Percentiles rank a stretch among this genome's conserved stretches.
Conservation (phyloP, 2,329 filamentous ascomycete genomes). For the Colletotrichum gloeosporioides region DNA sequence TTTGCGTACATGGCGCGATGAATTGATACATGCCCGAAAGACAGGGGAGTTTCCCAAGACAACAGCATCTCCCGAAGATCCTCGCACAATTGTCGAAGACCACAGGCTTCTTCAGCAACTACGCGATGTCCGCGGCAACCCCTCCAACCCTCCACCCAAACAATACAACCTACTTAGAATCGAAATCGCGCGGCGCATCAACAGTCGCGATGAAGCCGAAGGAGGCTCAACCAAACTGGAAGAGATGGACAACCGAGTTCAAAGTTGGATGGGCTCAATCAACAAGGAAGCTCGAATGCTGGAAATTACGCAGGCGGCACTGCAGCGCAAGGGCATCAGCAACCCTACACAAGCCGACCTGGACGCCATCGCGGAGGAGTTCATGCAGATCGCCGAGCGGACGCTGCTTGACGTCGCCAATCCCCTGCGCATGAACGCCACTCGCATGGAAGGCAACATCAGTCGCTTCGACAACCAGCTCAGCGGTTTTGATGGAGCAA, state of each 20-base stretch:
- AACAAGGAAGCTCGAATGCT: conserved; percentile 11
- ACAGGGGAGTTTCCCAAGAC: not conserved
- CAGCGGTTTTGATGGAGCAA: not conserved
- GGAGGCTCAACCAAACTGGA: conserved; percentile 10
- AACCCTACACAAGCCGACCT: conserved; percentile 17
- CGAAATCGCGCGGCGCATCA: conserved; percentile 38
- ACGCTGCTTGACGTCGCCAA: conserved; percentile 20
- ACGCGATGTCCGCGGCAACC: not conserved
- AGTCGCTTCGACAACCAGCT: not conserved
- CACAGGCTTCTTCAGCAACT: not conserved
- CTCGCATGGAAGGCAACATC: not conserved
- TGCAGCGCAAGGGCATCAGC: conserved; percentile 15
- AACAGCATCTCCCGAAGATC: too few relatives aligned
- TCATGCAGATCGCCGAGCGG: conserved; percentile 19
- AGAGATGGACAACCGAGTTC: conserved; percentile 11
- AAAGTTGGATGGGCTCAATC: conserved; percentile 17
- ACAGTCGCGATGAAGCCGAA: conserved; percentile 37
- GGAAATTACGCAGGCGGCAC: conserved; percentile 15
- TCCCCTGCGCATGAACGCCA: conserved; percentile 10
- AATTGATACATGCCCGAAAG: too few relatives aligned
- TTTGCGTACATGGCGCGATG: too few relatives aligned
- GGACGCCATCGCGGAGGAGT: conserved; percentile 17
- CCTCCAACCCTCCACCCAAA: not conserved
- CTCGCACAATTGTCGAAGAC: too few relatives aligned
- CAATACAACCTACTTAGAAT: conserved; percentile 31